phyloP scores from a whole-genome alignment of 2,329 filamentous ascomycete genomes.

The Trichoderma sp. region DNA sequence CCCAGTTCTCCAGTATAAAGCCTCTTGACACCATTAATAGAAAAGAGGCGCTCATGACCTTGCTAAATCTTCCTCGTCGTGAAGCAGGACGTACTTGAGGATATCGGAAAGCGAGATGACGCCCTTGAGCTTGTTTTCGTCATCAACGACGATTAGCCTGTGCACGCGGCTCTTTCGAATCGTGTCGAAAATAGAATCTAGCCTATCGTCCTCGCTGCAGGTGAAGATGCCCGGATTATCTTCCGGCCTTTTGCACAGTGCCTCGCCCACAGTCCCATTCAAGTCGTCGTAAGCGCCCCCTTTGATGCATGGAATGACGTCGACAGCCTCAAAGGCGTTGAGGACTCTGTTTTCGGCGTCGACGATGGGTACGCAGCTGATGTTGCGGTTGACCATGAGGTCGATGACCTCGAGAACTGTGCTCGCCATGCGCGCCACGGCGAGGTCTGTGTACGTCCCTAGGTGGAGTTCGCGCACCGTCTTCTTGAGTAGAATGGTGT shows the following conservation, averaged over 20 bases:
- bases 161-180: constrained; percentile 94
- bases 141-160: constrained; percentile 88
- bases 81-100: constrained; percentile 86
- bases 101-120: constrained; percentile 95
- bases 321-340: constrained; percentile 97
- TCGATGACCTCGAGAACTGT: constrained; percentile 94
- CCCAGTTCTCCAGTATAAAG: not conserved
- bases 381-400: constrained; percentile 87
- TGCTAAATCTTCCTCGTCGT: constrained; percentile 64
- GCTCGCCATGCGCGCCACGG: constrained; percentile 83
- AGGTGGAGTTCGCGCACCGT: constrained; percentile 80
- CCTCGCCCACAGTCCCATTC: constrained; percentile 82
- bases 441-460: constrained; percentile 79
- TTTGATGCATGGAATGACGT: constrained; percentile 95
- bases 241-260: constrained; percentile 80
- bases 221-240: constrained; percentile 98
- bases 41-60: not conserved
- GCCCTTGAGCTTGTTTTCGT: constrained; percentile 80
- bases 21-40: not conserved
- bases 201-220: constrained; percentile 84
- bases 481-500: constrained; percentile 87
- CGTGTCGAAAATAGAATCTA: constrained; percentile 96
- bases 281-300: constrained; percentile 91
- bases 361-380: constrained; percentile 91
- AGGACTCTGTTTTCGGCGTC: constrained; percentile 76